Base-by-base conservation (phyloP, 768 basidiomycete species). In the Sistotremastrum niveocremeum region DNA sequence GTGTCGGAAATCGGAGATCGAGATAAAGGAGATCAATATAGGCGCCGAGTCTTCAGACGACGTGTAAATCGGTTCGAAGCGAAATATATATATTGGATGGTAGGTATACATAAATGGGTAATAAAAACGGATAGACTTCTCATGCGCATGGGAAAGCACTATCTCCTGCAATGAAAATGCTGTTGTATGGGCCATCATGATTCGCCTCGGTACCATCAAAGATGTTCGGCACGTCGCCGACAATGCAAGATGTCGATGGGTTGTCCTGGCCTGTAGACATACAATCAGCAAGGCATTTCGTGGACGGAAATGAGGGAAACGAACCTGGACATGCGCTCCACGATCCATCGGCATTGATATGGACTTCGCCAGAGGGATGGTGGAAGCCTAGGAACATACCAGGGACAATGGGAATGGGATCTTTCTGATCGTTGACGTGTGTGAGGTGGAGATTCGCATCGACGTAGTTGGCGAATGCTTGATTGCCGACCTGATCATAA, bases 281-380 rank as follows among this genome's bases (percentile, higher is more conserved):
- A 7, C 10, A 44, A 33, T 31, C n/a, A 43, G 42, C 36, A 30
- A 31, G 12, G 28, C 43, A 56, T 54, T 6, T 52, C 51, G 32
- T 53, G 51, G 29, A 55, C 49, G 12, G 49, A 51, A 56, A 37
- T n/a, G 28, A 20, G 35, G 36, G 31, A 7, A 29, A 50, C 56
- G 45, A 43, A 69, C 76, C 74, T 4, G 77, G 68, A 50, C 81
- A 83, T 5, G 60, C 47, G 20, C 67, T 58, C 79, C 80, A 84
- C 11, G 60, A 57, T 0, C 63, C 65, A 3, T 62, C 65, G 32
- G 68, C 44, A 2, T 62, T 63, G 44, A 74, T 68, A 11, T 48
- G 67, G 65, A 29, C 63, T 62, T n/a, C 59, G 42, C 20, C 42
- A 45, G 40, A 66, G 61, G 20, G 49, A 3, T 3, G 67, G 61